These are phyloP conservation scores for Golubevia pallescens DNA, from an alignment of 1,284 basidiomycete genomes.

Conservation along the genomic window DNA sequence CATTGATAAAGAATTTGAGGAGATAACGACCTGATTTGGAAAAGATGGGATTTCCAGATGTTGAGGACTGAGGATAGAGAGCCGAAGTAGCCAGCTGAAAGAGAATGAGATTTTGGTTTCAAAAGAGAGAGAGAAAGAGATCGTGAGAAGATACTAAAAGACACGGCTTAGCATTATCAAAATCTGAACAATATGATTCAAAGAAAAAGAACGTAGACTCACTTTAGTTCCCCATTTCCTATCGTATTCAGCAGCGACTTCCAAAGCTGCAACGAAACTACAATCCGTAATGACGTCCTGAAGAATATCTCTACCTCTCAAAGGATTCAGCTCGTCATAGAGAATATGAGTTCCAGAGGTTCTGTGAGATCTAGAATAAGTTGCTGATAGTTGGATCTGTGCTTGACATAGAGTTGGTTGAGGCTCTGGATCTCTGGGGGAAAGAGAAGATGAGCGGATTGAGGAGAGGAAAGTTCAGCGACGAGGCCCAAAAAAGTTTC, in stretches of 20 bases:
- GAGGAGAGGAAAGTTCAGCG: too few relatives aligned
- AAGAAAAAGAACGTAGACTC: conserved; percentile 8
- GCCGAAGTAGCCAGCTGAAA: conserved; percentile 28
- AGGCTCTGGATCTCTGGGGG: neutral
- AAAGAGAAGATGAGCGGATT: neutral
- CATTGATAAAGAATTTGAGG: neutral
- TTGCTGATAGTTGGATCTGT: neutral
- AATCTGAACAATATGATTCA: too few relatives aligned
- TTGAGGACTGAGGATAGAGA: conserved; percentile 27
- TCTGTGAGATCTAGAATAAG: conserved; percentile 13
- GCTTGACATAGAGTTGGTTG: neutral
- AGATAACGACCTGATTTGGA: neutral
- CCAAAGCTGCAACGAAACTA: conserved; percentile 54
- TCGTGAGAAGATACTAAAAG: neutral
- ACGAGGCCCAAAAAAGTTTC: neutral
- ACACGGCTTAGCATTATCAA: neutral
- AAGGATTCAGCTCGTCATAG: conserved; percentile 4
- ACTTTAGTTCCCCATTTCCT: conserved; percentile 29
- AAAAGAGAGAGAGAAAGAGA: too few relatives aligned
- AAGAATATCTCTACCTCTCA: conserved; percentile 37
- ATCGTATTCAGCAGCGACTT: conserved; percentile 50
- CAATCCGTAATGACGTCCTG: conserved; percentile 58
- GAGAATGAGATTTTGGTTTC: neutral
- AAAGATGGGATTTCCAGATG: conserved; percentile 1
- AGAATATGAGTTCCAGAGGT: neutral